Conservation (phyloP, 768 basidiomycete species). For the Podaxis carcinomalis region DNA sequence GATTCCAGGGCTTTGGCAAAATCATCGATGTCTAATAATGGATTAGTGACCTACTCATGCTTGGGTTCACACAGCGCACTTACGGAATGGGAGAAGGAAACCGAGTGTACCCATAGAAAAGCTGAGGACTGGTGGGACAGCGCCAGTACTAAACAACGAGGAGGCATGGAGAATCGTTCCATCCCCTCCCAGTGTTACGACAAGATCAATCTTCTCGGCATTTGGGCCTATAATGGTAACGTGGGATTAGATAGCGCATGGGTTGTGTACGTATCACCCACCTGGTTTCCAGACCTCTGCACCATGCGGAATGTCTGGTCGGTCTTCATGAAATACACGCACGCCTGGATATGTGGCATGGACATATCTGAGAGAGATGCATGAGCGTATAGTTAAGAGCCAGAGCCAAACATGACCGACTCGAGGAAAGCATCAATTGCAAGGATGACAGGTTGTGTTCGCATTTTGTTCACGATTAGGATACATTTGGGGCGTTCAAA, state of each 20-base stretch:
- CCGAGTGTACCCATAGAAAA: slow-evolving; percentile 94
- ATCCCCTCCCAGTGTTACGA: slow-evolving; percentile 91
- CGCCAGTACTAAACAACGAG: slow-evolving; percentile 84
- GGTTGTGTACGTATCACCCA: slow-evolving; percentile 20
- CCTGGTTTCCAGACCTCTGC: slow-evolving; percentile 66
- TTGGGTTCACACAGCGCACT: slow-evolving; percentile 26
- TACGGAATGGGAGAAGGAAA: slow-evolving; percentile 91
- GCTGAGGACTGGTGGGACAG: slow-evolving; percentile 88
- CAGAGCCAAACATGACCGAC: slow-evolving; percentile 34
- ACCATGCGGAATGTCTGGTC: slow-evolving; percentile 59
- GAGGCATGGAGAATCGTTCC: slow-evolving; percentile 94
- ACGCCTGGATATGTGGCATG: slow-evolving; percentile 54
- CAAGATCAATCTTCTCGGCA: slow-evolving; percentile 71
- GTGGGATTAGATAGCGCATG: neutral
- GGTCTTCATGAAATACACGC: slow-evolving; percentile 63
- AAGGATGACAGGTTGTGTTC: slow-evolving; percentile 71
- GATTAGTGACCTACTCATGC: neutral
- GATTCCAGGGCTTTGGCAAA: slow-evolving; percentile 77
- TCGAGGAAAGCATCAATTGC: slow-evolving; percentile 72
- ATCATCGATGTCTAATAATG: slow-evolving; percentile 74
- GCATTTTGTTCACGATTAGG: slow-evolving; percentile 76
- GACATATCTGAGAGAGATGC: slow-evolving; percentile 42
- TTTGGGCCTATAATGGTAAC: slow-evolving; percentile 30
- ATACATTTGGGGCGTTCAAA: slow-evolving; percentile 51
- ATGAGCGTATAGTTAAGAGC: neutral